Evolutionary conservation across 345 rosid genomes (phyloP).

Genomic region (Trapa incisa): DNA sequence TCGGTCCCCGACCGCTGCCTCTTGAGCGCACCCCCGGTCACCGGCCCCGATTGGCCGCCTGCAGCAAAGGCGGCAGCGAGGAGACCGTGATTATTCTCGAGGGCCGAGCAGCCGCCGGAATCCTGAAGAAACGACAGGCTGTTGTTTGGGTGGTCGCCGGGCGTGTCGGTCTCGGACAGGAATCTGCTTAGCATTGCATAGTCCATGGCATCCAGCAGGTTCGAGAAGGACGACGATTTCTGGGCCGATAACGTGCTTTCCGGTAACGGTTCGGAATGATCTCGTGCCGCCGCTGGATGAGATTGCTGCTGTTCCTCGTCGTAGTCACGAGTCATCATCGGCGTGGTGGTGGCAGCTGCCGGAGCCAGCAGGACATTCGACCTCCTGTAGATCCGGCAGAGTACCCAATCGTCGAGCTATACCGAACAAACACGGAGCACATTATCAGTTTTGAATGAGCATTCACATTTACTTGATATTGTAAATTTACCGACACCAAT

Average conservation of each 20-base stretch:
- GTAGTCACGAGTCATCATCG: constrained; percentile 42
- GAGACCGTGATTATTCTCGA: background rate
- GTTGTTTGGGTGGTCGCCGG: constrained; percentile 8
- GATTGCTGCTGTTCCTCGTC: constrained; percentile 34
- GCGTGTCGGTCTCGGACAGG: constrained; percentile 29
- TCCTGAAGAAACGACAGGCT: background rate
- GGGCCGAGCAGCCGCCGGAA: background rate
- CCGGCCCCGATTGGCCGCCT: background rate
- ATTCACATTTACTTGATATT: too few relatives aligned
- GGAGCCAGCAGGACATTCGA: constrained; percentile 34
- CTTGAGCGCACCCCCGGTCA: background rate
- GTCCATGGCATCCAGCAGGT: constrained; percentile 66
- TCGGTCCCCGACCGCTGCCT: constrained; percentile 1
- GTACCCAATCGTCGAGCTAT: constrained; percentile 97
- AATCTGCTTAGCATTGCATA: constrained; percentile 43
- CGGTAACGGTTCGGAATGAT: background rate
- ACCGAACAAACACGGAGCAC: background rate
- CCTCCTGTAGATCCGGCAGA: constrained; percentile 90
- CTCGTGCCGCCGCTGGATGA: constrained; percentile 5
- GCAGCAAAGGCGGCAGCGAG: background rate
- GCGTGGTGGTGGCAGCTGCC: constrained; percentile 15
- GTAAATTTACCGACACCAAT: too few relatives aligned
- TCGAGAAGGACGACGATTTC: constrained; percentile 63
- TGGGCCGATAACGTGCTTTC: constrained; percentile 35
- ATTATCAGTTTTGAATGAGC: background rate